phyloP scores from a whole-genome alignment of 169 alveolate species.

The Cryptosporidium bovis region DNA sequence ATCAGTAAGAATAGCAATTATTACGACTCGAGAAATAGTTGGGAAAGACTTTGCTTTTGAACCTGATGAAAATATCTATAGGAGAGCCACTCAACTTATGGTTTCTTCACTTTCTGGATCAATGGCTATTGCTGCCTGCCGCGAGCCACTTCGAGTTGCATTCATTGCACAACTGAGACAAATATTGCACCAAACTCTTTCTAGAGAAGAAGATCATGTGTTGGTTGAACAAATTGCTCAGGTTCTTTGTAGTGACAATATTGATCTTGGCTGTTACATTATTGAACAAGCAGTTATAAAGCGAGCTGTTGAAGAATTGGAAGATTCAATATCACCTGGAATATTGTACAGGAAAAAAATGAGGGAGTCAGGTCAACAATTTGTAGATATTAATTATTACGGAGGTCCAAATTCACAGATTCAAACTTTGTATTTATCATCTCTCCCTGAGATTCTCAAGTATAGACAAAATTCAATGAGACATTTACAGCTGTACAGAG shows the following conservation, averaged over 20 bases:
- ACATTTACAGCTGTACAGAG: slow-evolving; percentile 67
- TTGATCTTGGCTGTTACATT: slow-evolving; percentile 93
- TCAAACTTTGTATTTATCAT: slow-evolving; percentile 26
- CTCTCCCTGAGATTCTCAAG: slow-evolving; percentile 53
- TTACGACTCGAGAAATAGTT: slow-evolving; percentile 94
- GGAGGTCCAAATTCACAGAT: slow-evolving; percentile 68
- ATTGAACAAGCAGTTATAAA: slow-evolving; percentile 94
- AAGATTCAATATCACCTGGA: slow-evolving; percentile 73
- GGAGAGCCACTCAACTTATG: slow-evolving; percentile 92
- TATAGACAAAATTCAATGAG: slow-evolving; percentile 56
- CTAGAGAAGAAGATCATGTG: slow-evolving; percentile 87
- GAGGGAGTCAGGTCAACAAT: slow-evolving; percentile 66
- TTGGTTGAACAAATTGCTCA: slow-evolving; percentile 90
- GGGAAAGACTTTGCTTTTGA: slow-evolving; percentile 96
- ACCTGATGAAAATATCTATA: slow-evolving; percentile 89
- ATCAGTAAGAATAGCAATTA: slow-evolving; percentile 93
- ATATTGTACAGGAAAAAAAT: slow-evolving; percentile 41
- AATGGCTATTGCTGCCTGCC: slow-evolving; percentile 95
- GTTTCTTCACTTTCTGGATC: slow-evolving; percentile 93
- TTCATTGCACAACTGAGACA: slow-evolving; percentile 90
- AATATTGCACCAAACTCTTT: slow-evolving; percentile 78
- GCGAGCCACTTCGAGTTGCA: slow-evolving; percentile 93
- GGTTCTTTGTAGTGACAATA: slow-evolving; percentile 90
- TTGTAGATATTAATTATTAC: slow-evolving; percentile 55
- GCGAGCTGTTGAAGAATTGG: slow-evolving; percentile 90